Evolutionary conservation across 1,284 basidiomycete genomes (phyloP), one percentile per base, ranked within the genome.

Genomic region (Tetrapyrgos nigripes): DNA sequence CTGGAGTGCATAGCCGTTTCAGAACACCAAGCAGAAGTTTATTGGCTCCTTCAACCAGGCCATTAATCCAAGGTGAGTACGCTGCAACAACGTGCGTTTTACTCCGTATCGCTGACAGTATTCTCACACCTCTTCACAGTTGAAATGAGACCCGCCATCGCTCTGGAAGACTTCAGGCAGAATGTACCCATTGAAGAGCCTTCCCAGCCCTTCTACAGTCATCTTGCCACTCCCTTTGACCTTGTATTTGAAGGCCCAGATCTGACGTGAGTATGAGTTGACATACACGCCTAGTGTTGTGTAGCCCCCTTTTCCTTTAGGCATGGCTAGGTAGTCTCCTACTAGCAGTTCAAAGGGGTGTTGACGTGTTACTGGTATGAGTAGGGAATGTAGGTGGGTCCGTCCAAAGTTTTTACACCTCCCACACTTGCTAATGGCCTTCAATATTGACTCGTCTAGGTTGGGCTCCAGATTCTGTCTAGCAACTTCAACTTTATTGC

Each of bases 41-140:
- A 50, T 79, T 79, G 0, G 67, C 58, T 4, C 69, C 70, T 52
- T 79, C 72, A 0, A 77, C 62, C 0, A 79, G 67, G 0, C 78
- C 72, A 26, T 77, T 78, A 11, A 77, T 59, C 73, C 75, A 79
- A 0, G 77, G 75, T 5, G 78, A 70, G 55, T 80, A 80, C 14
- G 75, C 71, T 0, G 76, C 59, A 0, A 70, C 61, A 0, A 72
- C 55, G 1, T 73, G 63, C 64, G 58, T 3, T 64, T 53, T 2
- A 67, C 66, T 0, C 62, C 60, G n/a, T 69, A 53, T 11, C 60
- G 37, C 4, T 64, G 52, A 48, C 76, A 79, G 55, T 68, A 73
- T 1, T 60, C 62, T 0, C 43, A 6, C 0, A 81, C 71, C 1
- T 70, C 66, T 0, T 71, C 54, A 53, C 74, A 75, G 24, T 74